Evolutionary conservation across 108 stramenopile species (phyloP).

Genomic region (Pseudonitzschia multiseries): DNA sequence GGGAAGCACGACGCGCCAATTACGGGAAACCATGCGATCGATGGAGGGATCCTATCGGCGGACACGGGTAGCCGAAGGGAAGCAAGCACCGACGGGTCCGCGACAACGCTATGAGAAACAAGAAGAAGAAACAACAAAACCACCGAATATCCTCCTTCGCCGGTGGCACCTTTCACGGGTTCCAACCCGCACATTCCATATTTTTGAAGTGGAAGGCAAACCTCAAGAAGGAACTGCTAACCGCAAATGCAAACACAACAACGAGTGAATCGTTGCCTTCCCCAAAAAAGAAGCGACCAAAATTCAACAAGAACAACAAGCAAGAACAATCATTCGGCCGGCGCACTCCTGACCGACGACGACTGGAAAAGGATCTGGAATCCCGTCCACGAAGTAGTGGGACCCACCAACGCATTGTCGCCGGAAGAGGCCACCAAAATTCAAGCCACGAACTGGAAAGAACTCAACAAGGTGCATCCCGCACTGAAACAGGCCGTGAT

Average conservation of each 20-base stretch:
- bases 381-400: constrained; percentile 16
- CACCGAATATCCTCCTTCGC: constrained; percentile 18
- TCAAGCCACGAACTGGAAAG: constrained; percentile 23
- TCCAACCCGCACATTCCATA: constrained; percentile 64
- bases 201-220: constrained; percentile 68
- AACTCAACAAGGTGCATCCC: constrained; percentile 20
- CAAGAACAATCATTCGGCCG: no score
- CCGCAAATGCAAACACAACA: background rate
- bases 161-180: constrained; percentile 64
- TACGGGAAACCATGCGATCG: constrained; percentile 21
- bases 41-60: constrained; percentile 50
- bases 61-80: background rate
- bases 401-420: background rate
- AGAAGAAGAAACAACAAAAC: constrained; percentile 22
- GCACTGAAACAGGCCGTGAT: constrained; percentile 32
- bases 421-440: background rate
- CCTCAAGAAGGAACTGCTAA: constrained; percentile 11
- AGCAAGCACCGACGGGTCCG: constrained; percentile 1
- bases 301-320: background rate
- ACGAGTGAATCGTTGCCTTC: background rate
- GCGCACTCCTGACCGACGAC: constrained; percentile 13
- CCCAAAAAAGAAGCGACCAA: constrained; percentile 9
- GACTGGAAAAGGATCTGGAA: constrained; percentile 40
- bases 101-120: constrained; percentile 26
- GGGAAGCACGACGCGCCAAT: background rate